These are phyloP conservation scores for Citrus hindsii DNA, from an alignment of 345 rosid genomes.

Conservation along the genomic window DNA sequence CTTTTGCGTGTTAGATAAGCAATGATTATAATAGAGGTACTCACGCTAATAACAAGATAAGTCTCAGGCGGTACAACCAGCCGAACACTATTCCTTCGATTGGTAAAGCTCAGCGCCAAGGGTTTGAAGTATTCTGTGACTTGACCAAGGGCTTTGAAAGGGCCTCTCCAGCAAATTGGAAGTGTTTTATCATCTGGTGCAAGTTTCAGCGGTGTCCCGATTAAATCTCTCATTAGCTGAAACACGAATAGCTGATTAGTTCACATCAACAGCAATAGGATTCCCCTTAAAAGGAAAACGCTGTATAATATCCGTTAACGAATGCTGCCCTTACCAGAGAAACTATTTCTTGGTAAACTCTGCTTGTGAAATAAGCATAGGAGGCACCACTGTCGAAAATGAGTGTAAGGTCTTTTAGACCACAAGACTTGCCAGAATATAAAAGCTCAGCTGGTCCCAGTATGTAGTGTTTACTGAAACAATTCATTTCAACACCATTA, in stretches of 20 bases:
- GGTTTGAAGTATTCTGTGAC: constrained; percentile 17
- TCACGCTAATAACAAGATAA: constrained; percentile 26
- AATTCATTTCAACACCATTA: neutral
- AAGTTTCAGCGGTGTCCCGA: neutral
- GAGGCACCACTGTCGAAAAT: neutral
- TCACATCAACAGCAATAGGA: neutral
- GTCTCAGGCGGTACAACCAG: constrained; percentile 16
- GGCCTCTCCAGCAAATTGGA: constrained; percentile 27
- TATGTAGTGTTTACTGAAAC: neutral
- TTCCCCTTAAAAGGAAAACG: neutral
- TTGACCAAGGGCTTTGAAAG: constrained; percentile 7
- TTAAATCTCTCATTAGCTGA: constrained; percentile 15
- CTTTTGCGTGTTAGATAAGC: neutral
- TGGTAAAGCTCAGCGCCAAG: constrained; percentile 14
- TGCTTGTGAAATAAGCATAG: neutral
- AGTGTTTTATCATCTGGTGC: constrained; percentile 14
- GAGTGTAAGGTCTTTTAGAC: neutral
- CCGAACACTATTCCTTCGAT: neutral
- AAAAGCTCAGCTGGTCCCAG: constrained; percentile 6
- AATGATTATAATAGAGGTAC: neutral
- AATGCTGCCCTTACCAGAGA: neutral
- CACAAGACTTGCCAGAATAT: neutral
- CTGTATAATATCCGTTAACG: neutral
- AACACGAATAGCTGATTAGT: neutral
- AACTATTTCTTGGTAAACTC: neutral